phyloP scores from a whole-genome alignment of 78 protist species.

The Cavenderia fasciculata region DNA sequence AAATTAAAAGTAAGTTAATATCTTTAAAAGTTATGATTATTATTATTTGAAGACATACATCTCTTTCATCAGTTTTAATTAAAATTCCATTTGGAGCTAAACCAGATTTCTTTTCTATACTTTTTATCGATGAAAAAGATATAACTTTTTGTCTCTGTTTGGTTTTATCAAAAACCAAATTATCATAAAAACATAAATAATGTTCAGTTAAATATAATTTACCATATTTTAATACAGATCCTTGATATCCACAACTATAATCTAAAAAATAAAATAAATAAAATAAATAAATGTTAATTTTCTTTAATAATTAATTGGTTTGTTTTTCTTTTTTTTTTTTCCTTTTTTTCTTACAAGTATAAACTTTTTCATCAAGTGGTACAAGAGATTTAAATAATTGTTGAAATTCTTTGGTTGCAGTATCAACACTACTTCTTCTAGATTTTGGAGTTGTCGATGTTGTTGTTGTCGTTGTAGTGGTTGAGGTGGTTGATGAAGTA shows the following conservation, averaged over 20 bases:
- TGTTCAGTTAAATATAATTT: constrained; percentile 45
- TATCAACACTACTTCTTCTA: constrained; percentile 9
- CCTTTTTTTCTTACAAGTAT: background rate
- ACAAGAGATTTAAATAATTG: constrained; percentile 4
- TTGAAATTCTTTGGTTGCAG: constrained; percentile 1
- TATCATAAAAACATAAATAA: constrained; percentile 65
- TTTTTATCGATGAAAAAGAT: constrained; percentile 9
- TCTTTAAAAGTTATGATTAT: too few species aligned
- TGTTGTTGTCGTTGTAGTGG: background rate
- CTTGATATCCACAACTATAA: constrained; percentile 65
- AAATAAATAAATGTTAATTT: too few species aligned
- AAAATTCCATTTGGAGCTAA: constrained; percentile 52
- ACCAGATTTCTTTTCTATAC: constrained; percentile 56
- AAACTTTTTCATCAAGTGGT: background rate
- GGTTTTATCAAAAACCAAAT: constrained; percentile 45
- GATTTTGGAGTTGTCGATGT: background rate
- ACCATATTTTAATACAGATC: constrained; percentile 44
- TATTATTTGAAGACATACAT: too few species aligned
- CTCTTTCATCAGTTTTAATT: constrained; percentile 39
- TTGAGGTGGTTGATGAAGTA: background rate
- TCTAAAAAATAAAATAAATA: too few species aligned
- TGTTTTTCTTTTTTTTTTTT: background rate
- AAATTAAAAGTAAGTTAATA: too few species aligned
- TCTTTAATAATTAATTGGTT: background rate
- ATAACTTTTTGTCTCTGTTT: constrained; percentile 50